Evolutionary conservation across 257 asterid species (phyloP).

Genomic region (Prunella vulgaris): DNA sequence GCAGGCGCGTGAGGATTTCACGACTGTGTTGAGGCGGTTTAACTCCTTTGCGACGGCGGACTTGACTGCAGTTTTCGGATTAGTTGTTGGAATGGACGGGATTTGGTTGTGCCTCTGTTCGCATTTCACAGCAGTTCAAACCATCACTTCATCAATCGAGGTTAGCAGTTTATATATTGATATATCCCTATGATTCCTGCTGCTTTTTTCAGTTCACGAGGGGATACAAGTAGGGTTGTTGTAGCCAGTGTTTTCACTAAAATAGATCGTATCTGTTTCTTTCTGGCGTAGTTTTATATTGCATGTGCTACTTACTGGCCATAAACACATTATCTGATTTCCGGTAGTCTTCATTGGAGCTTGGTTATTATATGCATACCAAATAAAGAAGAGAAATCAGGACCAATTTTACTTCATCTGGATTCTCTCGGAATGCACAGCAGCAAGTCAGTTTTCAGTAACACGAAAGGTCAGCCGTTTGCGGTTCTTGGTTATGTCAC

Average conservation of each 20-base stretch:
- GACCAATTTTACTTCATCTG: conserved; percentile 76
- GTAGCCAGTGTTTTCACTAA: conserved; percentile 8
- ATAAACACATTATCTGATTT: conserved; percentile 21
- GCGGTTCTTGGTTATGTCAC: conserved; percentile 5
- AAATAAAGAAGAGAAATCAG: conserved; percentile 59
- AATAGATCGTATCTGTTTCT: conserved; percentile 7
- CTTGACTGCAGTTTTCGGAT: too few relatives aligned
- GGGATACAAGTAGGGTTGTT: too few relatives aligned
- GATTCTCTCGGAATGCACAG: conserved; percentile 77
- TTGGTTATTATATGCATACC: conserved; percentile 89
- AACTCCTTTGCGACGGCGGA: too few relatives aligned
- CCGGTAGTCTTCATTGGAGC: conserved; percentile 87
- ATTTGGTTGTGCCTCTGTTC: too few relatives aligned
- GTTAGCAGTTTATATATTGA: too few relatives aligned
- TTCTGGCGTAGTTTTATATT: conserved; percentile 18
- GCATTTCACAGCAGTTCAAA: too few relatives aligned
- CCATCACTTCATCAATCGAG: too few relatives aligned
- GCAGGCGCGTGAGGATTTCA: too few relatives aligned
- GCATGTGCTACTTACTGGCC: conserved; percentile 20
- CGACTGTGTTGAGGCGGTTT: too few relatives aligned
- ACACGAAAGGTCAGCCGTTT: conserved; percentile 57
- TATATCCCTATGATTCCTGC: too few relatives aligned
- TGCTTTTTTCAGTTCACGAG: too few relatives aligned
- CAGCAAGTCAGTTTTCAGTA: conserved; percentile 52
- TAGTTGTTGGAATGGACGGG: too few relatives aligned